phyloP scores from a whole-genome alignment of 441 rosid genomes.

The Pelargonium myrrhifolium region DNA sequence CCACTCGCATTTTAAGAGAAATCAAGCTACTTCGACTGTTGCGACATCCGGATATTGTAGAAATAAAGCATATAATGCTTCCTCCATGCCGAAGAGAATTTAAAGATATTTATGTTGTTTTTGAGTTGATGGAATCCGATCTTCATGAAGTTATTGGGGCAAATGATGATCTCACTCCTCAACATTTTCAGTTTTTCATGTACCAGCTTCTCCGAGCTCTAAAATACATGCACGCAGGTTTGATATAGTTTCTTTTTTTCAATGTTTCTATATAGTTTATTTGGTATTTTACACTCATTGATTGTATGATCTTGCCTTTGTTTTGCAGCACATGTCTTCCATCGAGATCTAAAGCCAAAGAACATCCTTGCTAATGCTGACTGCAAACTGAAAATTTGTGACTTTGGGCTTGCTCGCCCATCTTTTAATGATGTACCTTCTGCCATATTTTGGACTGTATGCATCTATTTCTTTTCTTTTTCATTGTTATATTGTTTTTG shows the following conservation, averaged over 20 bases:
- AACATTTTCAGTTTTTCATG: conserved; percentile 90
- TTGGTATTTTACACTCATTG: too few relatives aligned
- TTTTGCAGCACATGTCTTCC: conserved; percentile 86
- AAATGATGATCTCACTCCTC: conserved; percentile 88
- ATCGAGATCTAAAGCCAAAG: conserved; percentile 49
- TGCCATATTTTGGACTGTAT: conserved; percentile 95
- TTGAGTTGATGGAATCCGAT: conserved; percentile 96
- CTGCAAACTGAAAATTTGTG: conserved; percentile 94
- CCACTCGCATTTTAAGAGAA: conserved; percentile 87
- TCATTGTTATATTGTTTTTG: too few relatives aligned
- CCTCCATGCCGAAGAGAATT: conserved; percentile 93
- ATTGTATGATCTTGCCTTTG: background rate
- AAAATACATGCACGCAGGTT: conserved; percentile 85
- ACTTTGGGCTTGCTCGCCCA: conserved; percentile 96
- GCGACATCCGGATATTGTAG: conserved; percentile 85
- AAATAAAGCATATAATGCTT: conserved; percentile 88
- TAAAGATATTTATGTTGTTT: conserved; percentile 81
- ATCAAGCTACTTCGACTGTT: conserved; percentile 81
- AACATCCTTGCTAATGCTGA: conserved; percentile 92
- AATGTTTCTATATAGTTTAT: too few relatives aligned
- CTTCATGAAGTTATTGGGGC: conserved; percentile 93
- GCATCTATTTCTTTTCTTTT: too few relatives aligned
- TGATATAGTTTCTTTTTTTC: too few relatives aligned
- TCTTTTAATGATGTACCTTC: conserved; percentile 96
- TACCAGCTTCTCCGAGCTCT: conserved; percentile 95